Base-by-base conservation (phyloP, 305 asterid genomes). In the Fraxinus platypoda region DNA sequence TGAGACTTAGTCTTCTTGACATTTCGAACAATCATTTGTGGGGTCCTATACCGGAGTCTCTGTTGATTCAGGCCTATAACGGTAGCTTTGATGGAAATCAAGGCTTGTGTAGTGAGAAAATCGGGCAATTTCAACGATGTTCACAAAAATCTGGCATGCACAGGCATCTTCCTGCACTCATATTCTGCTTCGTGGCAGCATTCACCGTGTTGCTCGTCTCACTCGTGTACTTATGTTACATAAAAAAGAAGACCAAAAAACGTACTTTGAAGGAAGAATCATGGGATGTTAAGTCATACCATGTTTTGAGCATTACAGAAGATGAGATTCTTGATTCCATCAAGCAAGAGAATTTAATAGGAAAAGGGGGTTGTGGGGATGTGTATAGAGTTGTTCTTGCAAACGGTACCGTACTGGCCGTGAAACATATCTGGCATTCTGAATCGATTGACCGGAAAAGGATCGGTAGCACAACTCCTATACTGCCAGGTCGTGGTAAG, bases 311-410 rank as follows among this genome's bases (percentile, higher is more conserved):
- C n/a, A 92, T 95, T 84, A 82, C 96, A 0, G 99, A 95, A 83
- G 98, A 91, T 74, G 97, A 94, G 82, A 91, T 95, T 86, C 93
- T 95, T 15, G 97, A 94, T 49, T 90, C 93, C 4, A 90, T 95
- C 81, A 90, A 90, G 21, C 88, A 83, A 15, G 99, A 94, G n/a
- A 95, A 94, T 85, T 8, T 92, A 74, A 94, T 95, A 8, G 99
- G 99, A 26, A 92, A 91, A 86, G 99, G 99, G 26, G 99, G 99
- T 15, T 93, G 97, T 1, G 99, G 99, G 28, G 89, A 89, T 25
- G 99, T 95, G 41, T 95, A 95, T 59, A 90, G 88, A 21, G 93
- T 89, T 2, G 80, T 85, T 1, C 87, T 91, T 0, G 83, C 89
- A 30, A 88, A 92, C 13, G 94, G 93, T 12, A 85, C 84, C 79